A percentile compares a stretch with the other conserved stretches of the same genome.
Evolutionary conservation across 2,329 filamentous ascomycete genomes (phyloP).

Genomic region (Clonostachys rosea): DNA sequence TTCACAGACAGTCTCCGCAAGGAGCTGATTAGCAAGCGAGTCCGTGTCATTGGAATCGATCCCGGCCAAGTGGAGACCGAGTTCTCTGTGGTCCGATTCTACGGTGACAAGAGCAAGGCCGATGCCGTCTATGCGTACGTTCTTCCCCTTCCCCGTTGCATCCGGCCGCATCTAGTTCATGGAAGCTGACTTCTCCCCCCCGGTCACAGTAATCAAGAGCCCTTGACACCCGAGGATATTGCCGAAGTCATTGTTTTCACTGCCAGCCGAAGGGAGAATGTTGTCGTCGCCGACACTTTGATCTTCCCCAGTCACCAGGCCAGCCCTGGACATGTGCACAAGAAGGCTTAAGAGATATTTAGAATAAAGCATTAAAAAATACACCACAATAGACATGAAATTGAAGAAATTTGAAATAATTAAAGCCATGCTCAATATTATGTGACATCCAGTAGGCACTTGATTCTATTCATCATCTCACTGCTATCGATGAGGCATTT

Average conservation of each 20-base stretch:
- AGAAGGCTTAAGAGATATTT: constrained; percentile 1
- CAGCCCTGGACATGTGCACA: constrained; percentile 4
- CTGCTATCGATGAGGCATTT: too few relatives aligned
- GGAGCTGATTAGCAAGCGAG: constrained; percentile 75
- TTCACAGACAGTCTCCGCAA: constrained; percentile 81
- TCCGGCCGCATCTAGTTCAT: neutral
- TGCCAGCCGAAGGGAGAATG: constrained; percentile 79
- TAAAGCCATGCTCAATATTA: too few relatives aligned
- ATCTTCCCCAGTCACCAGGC: constrained; percentile 82
- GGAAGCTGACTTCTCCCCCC: neutral
- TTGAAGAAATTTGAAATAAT: too few relatives aligned
- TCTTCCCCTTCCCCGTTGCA: neutral
- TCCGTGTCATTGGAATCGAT: constrained; percentile 83
- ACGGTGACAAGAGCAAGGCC: constrained; percentile 84
- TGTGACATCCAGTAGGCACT: too few relatives aligned
- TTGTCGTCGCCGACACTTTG: constrained; percentile 82
- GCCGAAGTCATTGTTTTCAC: constrained; percentile 87
- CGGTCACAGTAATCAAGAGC: constrained; percentile 61
- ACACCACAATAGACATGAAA: too few relatives aligned
- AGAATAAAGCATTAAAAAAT: too few relatives aligned
- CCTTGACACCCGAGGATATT: constrained; percentile 84
- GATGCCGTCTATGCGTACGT: constrained; percentile 81
- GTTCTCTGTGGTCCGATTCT: constrained; percentile 86
- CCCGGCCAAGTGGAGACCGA: constrained; percentile 93
- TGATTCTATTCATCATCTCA: too few relatives aligned